Evolutionary conservation across 139 green algal genomes (phyloP).

Genomic region (Desmodesmus armatus): DNA sequence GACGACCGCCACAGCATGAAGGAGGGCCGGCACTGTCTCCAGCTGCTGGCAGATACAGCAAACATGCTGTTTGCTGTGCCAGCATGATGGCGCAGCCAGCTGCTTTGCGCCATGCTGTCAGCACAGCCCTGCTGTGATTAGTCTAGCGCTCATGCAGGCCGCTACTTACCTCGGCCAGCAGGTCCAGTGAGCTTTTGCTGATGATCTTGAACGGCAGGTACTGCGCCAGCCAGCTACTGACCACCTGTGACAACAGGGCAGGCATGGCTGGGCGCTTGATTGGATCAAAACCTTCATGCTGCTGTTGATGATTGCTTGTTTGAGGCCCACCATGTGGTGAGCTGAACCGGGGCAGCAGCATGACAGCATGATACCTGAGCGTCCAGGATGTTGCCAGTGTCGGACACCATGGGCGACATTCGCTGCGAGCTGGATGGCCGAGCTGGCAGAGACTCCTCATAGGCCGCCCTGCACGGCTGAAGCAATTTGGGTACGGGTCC

Average conservation of each 20-base stretch:
- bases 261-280: not conserved
- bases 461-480: too few species aligned
- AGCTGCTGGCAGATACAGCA: not conserved
- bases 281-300: not conserved
- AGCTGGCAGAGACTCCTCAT: too few species aligned
- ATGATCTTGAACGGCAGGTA: slow-evolving; percentile 44
- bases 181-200: not conserved
- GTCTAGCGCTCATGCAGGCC: not conserved
- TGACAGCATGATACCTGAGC: not conserved
- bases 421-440: too few species aligned
- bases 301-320: not conserved
- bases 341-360: not conserved
- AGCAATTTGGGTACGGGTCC: too few species aligned
- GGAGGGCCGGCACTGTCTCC: not conserved
- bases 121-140: not conserved
- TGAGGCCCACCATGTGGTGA: too few species aligned
- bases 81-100: not conserved
- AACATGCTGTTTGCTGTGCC: not conserved
- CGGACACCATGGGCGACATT: too few species aligned
- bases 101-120: too few species aligned
- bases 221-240: slow-evolving; percentile 47
- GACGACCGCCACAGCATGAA: not conserved
- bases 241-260: slow-evolving; percentile 28
- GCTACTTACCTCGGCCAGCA: slow-evolving; percentile 43
- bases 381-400: too few species aligned